A percentile compares a stretch with the other conserved stretches of the same genome.
Evolutionary conservation across 805 yeast species (phyloP).

Genomic region (Candida ovalis): DNA sequence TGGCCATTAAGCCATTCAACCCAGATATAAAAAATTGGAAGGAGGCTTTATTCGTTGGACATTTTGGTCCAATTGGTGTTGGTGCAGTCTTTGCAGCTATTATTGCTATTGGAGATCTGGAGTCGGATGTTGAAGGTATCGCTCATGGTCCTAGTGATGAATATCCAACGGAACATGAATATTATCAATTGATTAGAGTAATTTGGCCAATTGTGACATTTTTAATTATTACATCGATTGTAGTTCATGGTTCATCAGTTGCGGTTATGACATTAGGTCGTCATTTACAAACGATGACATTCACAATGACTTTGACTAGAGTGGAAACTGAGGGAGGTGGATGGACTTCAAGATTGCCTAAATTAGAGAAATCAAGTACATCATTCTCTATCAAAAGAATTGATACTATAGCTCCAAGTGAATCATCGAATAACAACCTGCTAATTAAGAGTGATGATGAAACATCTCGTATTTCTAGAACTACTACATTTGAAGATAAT

Average conservation of each 20-base stretch:
- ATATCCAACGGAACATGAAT: slow-evolving; percentile 26
- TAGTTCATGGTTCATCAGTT: slow-evolving; percentile 61
- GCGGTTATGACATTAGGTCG: slow-evolving; percentile 68
- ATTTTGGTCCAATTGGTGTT: slow-evolving; percentile 71
- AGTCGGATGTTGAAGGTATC: slow-evolving; percentile 34
- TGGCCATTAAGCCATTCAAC: slow-evolving; percentile 51
- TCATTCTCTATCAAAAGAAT: slow-evolving; percentile 79
- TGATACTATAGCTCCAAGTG: slow-evolving; percentile 55
- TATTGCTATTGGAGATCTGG: slow-evolving; percentile 32
- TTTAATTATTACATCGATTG: slow-evolving; percentile 48
- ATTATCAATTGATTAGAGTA: slow-evolving; percentile 30
- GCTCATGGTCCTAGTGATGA: slow-evolving; percentile 32
- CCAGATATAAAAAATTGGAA: slow-evolving; percentile 63
- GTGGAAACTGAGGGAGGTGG: slow-evolving; percentile 66
- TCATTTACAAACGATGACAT: slow-evolving; percentile 85
- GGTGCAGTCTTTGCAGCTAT: slow-evolving; percentile 36
- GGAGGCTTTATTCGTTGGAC: slow-evolving; percentile 70
- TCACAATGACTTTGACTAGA: slow-evolving; percentile 84
- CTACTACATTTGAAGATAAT: slow-evolving; percentile 10
- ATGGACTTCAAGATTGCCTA: slow-evolving; percentile 87
- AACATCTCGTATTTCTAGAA: background rate
- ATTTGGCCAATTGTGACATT: slow-evolving; percentile 54
- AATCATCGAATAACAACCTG: background rate
- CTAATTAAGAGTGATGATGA: background rate
- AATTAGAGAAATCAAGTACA: slow-evolving; percentile 65